Evolutionary conservation across 129 eudicot genomes (phyloP).

Genomic region (Artemisia argyi): DNA sequence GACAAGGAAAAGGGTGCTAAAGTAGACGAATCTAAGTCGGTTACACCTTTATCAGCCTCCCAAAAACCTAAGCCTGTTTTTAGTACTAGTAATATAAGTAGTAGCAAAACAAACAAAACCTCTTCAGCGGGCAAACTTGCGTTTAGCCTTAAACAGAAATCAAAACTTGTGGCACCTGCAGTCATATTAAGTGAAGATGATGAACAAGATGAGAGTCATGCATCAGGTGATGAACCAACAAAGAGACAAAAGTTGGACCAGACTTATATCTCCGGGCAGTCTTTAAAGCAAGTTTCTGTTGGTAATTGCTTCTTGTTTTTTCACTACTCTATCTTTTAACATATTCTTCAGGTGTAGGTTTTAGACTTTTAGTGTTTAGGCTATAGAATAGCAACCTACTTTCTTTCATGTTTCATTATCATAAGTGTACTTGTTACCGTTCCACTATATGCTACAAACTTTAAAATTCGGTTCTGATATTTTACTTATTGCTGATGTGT

Average conservation of each 20-base stretch:
- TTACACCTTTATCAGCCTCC: slow-evolving; percentile 36
- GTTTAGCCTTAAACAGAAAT: slow-evolving; percentile 91
- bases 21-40: slow-evolving; percentile 20
- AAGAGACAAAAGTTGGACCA: slow-evolving; percentile 75
- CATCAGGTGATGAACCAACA: slow-evolving; percentile 48
- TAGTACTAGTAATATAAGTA: slow-evolving; percentile 34
- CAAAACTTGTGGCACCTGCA: slow-evolving; percentile 85
- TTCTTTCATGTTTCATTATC: too few species aligned
- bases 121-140: slow-evolving; percentile 89
- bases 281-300: slow-evolving; percentile 61
- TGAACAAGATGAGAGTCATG: slow-evolving; percentile 62
- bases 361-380: too few species aligned
- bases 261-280: slow-evolving; percentile 38
- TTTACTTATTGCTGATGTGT: too few species aligned
- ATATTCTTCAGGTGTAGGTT: too few species aligned
- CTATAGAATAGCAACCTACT: too few species aligned
- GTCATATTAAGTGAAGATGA: slow-evolving; percentile 89
- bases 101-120: slow-evolving; percentile 37
- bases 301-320: slow-evolving; percentile 64
- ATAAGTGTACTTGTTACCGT: too few species aligned
- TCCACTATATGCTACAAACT: too few species aligned
- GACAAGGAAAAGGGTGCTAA: slow-evolving; percentile 32
- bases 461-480: too few species aligned
- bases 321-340: slow-evolving; percentile 1
- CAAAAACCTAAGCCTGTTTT: slow-evolving; percentile 53